Base-by-base conservation (phyloP, 139 green algal genomes). In the Chlamydomonas applanata region DNA sequence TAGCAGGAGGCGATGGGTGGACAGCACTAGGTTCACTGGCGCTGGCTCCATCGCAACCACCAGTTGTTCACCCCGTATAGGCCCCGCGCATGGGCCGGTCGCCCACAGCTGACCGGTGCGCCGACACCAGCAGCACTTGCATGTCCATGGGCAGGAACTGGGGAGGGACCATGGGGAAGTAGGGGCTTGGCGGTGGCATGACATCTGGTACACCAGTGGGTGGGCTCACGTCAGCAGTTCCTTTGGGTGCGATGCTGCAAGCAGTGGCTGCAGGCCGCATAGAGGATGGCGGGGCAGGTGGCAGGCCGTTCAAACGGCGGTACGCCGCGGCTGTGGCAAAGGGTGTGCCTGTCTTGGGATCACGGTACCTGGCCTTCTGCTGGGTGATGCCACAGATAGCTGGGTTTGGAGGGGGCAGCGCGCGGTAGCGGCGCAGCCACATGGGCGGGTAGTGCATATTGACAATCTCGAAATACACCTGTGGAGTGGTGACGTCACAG, bases 371-470 rank as follows among this genome's bases (percentile, higher is more conserved):
- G 34, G 72, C 72, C 4, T 62, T 44, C 3, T 36, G 27, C 7
- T 75, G 71, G 1, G 80, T 83, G 61, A 82, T 70, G 20, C 46
- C 27, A 62, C 80, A 86, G 14, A 69, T 5, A 1, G 76, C 59
- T 25, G 57, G 71, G 2, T 32, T n/a, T 2, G 76, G 72, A 1
- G 80, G 72, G 4, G 34, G 59, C 29, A 44, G 67, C 17, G 75
- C 80, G 13, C 66, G 56, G 46, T 76, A 76, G 13, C 72, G 69
- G 32, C 71, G 76, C 68, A 86, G 60, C 80, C 80, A 86, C 40
- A 65, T 60, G 13, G 76, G 76, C 32, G 76, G 80, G 29, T 79
- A 75, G 60, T 74, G 76, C 80, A 82, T 86, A 72, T 79, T 76
- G 60, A 27, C 57, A 24, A 74, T 63, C 62, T 78, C 64, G 24